Conservation (phyloP, 768 basidiomycete species). For the Mycena haematopus region DNA sequence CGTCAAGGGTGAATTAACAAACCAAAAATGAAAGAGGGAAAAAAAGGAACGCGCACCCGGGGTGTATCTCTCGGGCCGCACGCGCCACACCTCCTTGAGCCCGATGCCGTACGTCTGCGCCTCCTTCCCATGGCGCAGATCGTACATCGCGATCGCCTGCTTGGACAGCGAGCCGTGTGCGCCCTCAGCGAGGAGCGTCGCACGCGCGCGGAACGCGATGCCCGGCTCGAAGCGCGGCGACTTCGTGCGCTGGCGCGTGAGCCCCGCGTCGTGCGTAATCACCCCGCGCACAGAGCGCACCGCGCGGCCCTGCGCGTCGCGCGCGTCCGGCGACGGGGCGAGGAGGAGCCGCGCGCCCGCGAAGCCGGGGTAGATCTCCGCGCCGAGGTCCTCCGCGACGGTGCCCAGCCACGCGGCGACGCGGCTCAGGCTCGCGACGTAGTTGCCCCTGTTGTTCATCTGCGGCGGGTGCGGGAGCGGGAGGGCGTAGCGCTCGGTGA, state of each 20-base stretch:
- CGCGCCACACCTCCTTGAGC: conserved; percentile 96
- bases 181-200: conserved; percentile 93
- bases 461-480: conserved; percentile 96
- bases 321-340: conserved; percentile 54
- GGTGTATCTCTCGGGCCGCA: conserved; percentile 64
- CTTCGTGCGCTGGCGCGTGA: conserved; percentile 81
- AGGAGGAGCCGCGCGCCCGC: conserved; percentile 85
- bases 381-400: conserved; percentile 84
- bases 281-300: conserved; percentile 76
- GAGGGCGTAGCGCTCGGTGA: conserved; percentile 71
- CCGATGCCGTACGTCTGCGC: conserved; percentile 97
- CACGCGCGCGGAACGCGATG: conserved; percentile 92
- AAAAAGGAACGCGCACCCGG: conserved; percentile 50
- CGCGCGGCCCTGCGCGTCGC: conserved; percentile 46
- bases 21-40: background rate
- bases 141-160: conserved; percentile 73
- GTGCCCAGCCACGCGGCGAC: conserved; percentile 89
- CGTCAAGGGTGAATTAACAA: too few species aligned
- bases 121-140: conserved; percentile 71
- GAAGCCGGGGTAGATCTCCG: conserved; percentile 97
- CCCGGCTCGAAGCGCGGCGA: conserved; percentile 86
- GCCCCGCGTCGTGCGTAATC: conserved; percentile 91
- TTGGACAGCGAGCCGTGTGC: conserved; percentile 93
- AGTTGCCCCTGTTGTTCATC: conserved; percentile 94
- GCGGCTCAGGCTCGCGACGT: conserved; percentile 86